phyloP scores from a whole-genome alignment of 305 asterid genomes.

The Fraxinus nigra region DNA sequence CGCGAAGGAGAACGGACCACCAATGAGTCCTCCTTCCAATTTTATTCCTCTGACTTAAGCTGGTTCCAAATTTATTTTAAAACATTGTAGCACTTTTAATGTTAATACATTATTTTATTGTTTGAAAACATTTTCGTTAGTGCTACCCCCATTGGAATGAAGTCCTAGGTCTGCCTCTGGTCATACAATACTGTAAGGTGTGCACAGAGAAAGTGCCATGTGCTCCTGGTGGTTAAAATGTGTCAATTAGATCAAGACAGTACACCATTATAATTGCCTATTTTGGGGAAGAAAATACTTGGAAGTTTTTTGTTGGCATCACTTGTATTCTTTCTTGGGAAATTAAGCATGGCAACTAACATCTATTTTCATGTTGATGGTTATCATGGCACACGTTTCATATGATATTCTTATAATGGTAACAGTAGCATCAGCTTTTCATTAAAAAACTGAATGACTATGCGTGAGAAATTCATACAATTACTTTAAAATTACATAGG shows the following conservation, averaged over 20 bases:
- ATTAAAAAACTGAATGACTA: conserved; percentile 1
- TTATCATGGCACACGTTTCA: neutral
- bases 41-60: neutral
- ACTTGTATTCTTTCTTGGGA: neutral
- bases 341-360: neutral
- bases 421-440: neutral
- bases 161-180: neutral
- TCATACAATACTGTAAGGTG: neutral
- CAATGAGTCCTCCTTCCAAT: neutral
- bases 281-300: neutral
- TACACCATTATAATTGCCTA: neutral
- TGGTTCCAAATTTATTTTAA: neutral
- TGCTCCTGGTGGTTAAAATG: neutral
- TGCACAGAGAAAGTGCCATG: neutral
- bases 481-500: neutral
- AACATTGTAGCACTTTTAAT: neutral
- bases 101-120: neutral
- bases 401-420: neutral
- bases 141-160: neutral
- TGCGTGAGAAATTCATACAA: neutral
- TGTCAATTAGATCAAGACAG: neutral
- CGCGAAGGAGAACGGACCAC: neutral
- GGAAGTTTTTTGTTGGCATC: neutral
- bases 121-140: neutral
- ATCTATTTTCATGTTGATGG: neutral